These are phyloP conservation scores for Blastobotrys arbuscula DNA, from an alignment of 1,139 yeast species.

Conservation along the genomic window DNA sequence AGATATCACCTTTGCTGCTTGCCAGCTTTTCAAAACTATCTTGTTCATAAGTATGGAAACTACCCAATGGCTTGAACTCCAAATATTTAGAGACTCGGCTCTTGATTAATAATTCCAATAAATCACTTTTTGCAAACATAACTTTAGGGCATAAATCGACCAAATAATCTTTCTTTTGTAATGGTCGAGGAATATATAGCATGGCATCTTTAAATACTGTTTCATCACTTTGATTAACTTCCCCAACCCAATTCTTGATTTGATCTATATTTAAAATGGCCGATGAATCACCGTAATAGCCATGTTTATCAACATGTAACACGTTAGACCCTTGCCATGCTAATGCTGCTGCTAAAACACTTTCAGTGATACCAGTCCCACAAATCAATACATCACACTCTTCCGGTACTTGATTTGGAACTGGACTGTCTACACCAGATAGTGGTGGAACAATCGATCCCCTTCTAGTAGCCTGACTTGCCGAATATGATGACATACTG, in stretches of 20 bases:
- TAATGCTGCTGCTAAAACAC: slow-evolving; percentile 85
- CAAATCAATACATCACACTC: slow-evolving; percentile 77
- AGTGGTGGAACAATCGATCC: slow-evolving; percentile 78
- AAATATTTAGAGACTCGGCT: slow-evolving; percentile 85
- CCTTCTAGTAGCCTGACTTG: slow-evolving; percentile 43
- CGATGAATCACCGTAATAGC: slow-evolving; percentile 80
- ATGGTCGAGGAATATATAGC: slow-evolving; percentile 60
- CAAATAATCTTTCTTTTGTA: slow-evolving; percentile 62
- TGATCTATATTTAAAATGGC: slow-evolving; percentile 87
- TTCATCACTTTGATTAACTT: slow-evolving; percentile 37
- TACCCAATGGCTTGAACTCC: slow-evolving; percentile 84
- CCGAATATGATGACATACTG: slow-evolving; percentile 36
- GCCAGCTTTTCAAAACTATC: slow-evolving; percentile 79
- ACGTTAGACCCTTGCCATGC: slow-evolving; percentile 96
- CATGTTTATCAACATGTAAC: slow-evolving; percentile 76
- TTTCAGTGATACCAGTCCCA: slow-evolving; percentile 89
- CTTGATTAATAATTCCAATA: slow-evolving; percentile 69
- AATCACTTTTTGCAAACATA: slow-evolving; percentile 81
- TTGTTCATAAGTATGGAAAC: slow-evolving; percentile 87
- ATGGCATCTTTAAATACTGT: slow-evolving; percentile 32
- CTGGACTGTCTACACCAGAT: slow-evolving; percentile 71
- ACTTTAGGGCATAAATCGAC: slow-evolving; percentile 86
- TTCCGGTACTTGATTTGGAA: slow-evolving; percentile 28
- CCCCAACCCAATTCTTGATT: slow-evolving; percentile 70
- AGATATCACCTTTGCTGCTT: slow-evolving; percentile 87